Base-by-base conservation (phyloP, 2,329 filamentous ascomycete species). In the Sporothrix pallida region DNA sequence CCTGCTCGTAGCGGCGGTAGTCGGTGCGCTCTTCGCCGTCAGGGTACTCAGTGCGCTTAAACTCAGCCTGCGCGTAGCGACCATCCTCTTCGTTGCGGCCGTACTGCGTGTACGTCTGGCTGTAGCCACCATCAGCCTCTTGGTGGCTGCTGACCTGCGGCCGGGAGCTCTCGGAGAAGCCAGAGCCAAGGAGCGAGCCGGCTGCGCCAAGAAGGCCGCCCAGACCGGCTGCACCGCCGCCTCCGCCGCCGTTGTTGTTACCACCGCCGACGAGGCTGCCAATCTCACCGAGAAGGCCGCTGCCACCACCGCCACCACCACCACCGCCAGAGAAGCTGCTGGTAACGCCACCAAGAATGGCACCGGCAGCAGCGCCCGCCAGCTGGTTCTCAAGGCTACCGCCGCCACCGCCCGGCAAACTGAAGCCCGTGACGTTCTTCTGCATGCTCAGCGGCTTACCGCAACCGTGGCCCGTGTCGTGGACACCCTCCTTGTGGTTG, bases 391-490 rank as follows among this genome's bases (percentile, higher is more conserved):
- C 86, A 56, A 86, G 78, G 74, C 86, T 82, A 5, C 82, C 82
- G 13, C 83, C 84, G 2, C 82, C 82, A 46, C 83, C 82, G 17
- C 58, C 65, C 6, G 60, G 67, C n/a, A 52, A 48, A 26, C 77
- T 77, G 74, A 87, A 56, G 63, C 69, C 68, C 5, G 48, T 48
- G 7, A 75, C 89, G 76, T 88, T 87, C 82, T 92, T 94, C 76
- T 90, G 89, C 88, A 97, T 92, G 76, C 90, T 88, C 12, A 97
- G 85, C 82, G 94, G 94, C 75, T 93, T 90, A 75, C 84, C 86
- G 79, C 94, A 97, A 70, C 94, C 94, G 80, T 97, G 93, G 13
- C 95, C 95, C 71, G 88, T 91, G 81, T 98, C 94, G 17, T 94
- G 83, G 12, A 95, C 91, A 42, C 93, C 93, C 78, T 93, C 90